Evolutionary conservation across 345 rosid species (phyloP), one percentile per base, ranked within the genome.

Genomic region (Cardamine resedifolia): DNA sequence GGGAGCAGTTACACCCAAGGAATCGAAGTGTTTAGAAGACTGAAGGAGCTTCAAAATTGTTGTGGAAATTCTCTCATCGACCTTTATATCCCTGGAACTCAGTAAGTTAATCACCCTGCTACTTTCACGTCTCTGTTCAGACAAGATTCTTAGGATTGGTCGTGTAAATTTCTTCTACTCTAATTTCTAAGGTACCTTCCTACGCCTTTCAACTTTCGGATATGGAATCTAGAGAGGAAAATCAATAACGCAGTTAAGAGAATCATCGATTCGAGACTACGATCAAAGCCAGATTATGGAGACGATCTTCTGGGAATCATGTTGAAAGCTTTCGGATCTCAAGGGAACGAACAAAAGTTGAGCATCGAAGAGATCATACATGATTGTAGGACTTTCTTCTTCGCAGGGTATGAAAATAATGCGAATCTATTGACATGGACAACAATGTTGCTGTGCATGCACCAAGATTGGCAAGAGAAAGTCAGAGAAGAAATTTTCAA

Each of bases 381-480:
- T 6, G 85, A 90, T 20, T 85, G 89, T 80, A 88, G 79, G 69
- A 76, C 85, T 8, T 84, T 85, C 78, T 87, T 84, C 44, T 80
- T 88, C 15, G 76, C 81, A 4, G 87, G 87, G 1, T 74, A 75
- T 6, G 84, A 71, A 49, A 70, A 78, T 58, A 80, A 74, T 4
- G 61, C 85, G 26, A 78, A 41, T 9, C 36, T 85, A 8, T 74
- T 90, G 33, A 86, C 88, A 2, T 88, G 94, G 94, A 71, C 84
- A 7, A 58, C 79, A 4, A 75, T 86, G 73, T 55, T 90, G 31
- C 56, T 90, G 31, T 80, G 87, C 75, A 5, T 65, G 20, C 80
- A 88, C 59, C 83, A 77, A 82, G n/a, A n/a, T n/a, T n/a, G n/a
- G n/a, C n/a, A n/a, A n/a, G n/a, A n/a, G n/a, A n/a, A n/a, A n/a